A percentile compares a stretch with the other conserved stretches of the same genome.
Evolutionary conservation across 2,329 filamentous ascomycete species (phyloP).

Genomic region (Boeremia exigua): DNA sequence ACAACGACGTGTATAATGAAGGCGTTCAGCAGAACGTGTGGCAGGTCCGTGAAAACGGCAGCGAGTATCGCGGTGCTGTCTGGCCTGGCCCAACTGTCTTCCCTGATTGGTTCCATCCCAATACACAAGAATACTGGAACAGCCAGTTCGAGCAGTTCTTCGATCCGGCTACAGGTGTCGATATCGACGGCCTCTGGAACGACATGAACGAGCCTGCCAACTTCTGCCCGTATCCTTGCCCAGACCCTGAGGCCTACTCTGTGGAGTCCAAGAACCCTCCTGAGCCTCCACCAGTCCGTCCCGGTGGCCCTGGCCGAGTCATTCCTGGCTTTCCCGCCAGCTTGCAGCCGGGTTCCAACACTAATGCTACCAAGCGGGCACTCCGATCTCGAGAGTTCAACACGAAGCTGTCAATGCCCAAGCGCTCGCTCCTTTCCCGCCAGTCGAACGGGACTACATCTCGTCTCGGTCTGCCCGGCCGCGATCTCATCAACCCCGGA

Average conservation of each 20-base stretch:
- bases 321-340: slow-evolving; percentile 73
- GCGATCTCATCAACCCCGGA: slow-evolving; percentile 69
- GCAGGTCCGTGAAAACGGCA: slow-evolving; percentile 61
- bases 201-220: slow-evolving; percentile 49
- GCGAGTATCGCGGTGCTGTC: slow-evolving; percentile 68
- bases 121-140: slow-evolving; percentile 71
- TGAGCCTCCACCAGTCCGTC: slow-evolving; percentile 66
- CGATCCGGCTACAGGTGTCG: slow-evolving; percentile 65
- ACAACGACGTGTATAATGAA: slow-evolving; percentile 64
- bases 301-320: slow-evolving; percentile 61
- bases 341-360: slow-evolving; percentile 63
- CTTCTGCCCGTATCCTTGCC: slow-evolving; percentile 56
- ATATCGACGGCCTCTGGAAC: slow-evolving; percentile 75
- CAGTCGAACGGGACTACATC: slow-evolving; percentile 45
- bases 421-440: slow-evolving; percentile 20
- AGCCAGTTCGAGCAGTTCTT: slow-evolving; percentile 73
- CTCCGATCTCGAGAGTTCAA: slow-evolving; percentile 12
- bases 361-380: slow-evolving; percentile 24
- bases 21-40: slow-evolving; percentile 64
- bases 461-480: slow-evolving; percentile 62
- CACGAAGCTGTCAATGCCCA: slow-evolving; percentile 8
- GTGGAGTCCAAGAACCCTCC: slow-evolving; percentile 62
- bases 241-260: slow-evolving; percentile 48
- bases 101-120: slow-evolving; percentile 77
- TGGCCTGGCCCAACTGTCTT: slow-evolving; percentile 78